These are phyloP conservation scores for Aspergillus sp. DNA, from an alignment of 2,329 filamentous ascomycete genomes.

Conservation along the genomic window DNA sequence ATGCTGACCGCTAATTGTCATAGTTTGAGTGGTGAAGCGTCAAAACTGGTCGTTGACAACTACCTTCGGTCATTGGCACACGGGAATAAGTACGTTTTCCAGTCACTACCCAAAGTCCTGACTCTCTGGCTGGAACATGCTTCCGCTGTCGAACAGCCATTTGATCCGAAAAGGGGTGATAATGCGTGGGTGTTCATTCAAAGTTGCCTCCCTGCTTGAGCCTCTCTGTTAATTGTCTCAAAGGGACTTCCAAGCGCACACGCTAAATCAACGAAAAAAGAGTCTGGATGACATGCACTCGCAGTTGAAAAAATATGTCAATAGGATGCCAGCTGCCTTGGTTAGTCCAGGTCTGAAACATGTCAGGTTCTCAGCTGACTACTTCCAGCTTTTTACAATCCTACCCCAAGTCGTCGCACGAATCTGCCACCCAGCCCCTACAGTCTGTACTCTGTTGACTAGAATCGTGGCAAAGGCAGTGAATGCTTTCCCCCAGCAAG, in stretches of 20 bases:
- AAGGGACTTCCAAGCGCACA: slow-evolving; percentile 50
- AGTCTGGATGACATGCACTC: slow-evolving; percentile 69
- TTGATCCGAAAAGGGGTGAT: slow-evolving; percentile 52
- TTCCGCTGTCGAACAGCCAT: slow-evolving; percentile 65
- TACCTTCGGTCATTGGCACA: slow-evolving; percentile 83
- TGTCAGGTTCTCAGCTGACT: slow-evolving; percentile 18
- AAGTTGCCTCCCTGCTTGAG: neutral
- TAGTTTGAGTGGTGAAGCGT: slow-evolving; percentile 73
- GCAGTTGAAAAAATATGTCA: slow-evolving; percentile 77
- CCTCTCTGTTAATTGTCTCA: neutral
- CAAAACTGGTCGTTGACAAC: slow-evolving; percentile 89
- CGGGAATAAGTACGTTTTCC: slow-evolving; percentile 93
- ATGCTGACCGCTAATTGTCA: slow-evolving; percentile 27
- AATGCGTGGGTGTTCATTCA: slow-evolving; percentile 36
- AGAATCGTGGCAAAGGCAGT: slow-evolving; percentile 86
- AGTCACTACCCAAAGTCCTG: slow-evolving; percentile 85
- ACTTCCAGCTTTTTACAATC: slow-evolving; percentile 55
- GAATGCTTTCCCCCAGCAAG: slow-evolving; percentile 81
- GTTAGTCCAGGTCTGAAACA: slow-evolving; percentile 25
- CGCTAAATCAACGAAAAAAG: slow-evolving; percentile 55
- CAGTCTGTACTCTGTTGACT: slow-evolving; percentile 74
- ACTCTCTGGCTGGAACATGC: slow-evolving; percentile 95
- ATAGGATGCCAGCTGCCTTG: slow-evolving; percentile 48
- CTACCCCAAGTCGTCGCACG: slow-evolving; percentile 94
- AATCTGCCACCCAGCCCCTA: slow-evolving; percentile 79